Evolutionary conservation across 2,329 filamentous ascomycete species (phyloP), one percentile per base, ranked within the genome.

Genomic region (Gaeumannomyces tritici): DNA sequence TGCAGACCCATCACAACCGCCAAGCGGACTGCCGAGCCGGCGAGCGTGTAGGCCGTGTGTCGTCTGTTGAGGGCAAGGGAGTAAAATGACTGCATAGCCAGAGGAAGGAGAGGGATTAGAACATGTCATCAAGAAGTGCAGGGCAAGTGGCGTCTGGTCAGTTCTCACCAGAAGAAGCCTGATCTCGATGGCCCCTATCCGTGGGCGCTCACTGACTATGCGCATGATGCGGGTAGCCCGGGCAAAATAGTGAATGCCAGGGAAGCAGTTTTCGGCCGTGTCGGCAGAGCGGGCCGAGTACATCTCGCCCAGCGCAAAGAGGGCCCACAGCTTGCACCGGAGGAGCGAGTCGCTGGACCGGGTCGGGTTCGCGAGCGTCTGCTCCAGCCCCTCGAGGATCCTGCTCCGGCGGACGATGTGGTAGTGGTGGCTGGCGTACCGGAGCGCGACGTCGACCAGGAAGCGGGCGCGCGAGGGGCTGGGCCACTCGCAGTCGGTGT

Each of bases 1-100:
- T 80, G 74, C 2, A 80, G 67, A 9, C 78, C 78, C 69, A 80
- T 77, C 4, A 79, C 73, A 0, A 79, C 69, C 2, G 73, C 73
- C 0, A 77, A 65, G 6, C 79, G 73, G 1, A 81, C 72, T 1
- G 79, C 79, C 0, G 74, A 76, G 24, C 79, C 75, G 0, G 79
- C 75, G 4, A 79, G 69, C 12, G 68, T 29, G 29, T 63, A 65
- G 55, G 64, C 64, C 0, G 64, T 59, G 13, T 62, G 61, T 2
- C 64, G 55, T 2, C 64, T 62, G 54, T 65, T 65, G 15, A 65
- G 33, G 4, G 60, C 60, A n/a, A 63, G 63, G 57, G 62, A 63
- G 28, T 62, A 65, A 35, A 62, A 62, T 11, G 61, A 62, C 63
- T 63, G 42, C 2, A 35, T n/a, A 4, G 21, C 31, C 11, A 54